These are phyloP conservation scores for Quercus tomentella DNA, from an alignment of 331 rosid species.

Conservation along the genomic window DNA sequence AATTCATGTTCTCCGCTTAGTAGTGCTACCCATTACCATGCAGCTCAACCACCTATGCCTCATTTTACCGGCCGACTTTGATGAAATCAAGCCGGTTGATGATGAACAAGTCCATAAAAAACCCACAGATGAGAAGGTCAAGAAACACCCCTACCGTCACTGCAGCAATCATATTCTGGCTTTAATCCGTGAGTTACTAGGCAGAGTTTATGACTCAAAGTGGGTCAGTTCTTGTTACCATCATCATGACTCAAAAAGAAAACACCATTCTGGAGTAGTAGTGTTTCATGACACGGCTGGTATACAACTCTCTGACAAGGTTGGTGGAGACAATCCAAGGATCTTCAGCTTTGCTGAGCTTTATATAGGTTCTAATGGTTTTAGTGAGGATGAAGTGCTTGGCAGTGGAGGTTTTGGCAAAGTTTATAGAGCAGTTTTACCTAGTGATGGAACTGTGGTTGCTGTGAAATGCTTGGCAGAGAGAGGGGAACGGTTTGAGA, in stretches of 20 bases:
- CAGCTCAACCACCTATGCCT: constrained; percentile 53
- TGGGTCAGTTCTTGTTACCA: constrained; percentile 30
- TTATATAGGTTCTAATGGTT: constrained; percentile 77
- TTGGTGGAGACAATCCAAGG: constrained; percentile 69
- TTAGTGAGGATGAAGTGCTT: constrained; percentile 59
- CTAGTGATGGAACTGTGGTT: constrained; percentile 80
- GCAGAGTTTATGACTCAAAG: constrained; percentile 28
- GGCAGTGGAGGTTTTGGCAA: constrained; percentile 90
- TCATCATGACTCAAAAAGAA: constrained; percentile 13
- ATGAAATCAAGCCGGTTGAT: constrained; percentile 37
- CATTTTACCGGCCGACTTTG: constrained; percentile 52
- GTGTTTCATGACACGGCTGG: constrained; percentile 74
- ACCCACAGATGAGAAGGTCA: constrained; percentile 17
- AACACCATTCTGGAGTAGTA: constrained; percentile 9
- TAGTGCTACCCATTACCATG: constrained; percentile 29
- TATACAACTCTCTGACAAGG: constrained; percentile 48
- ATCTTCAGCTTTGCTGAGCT: constrained; percentile 85
- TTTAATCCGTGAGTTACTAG: constrained; percentile 36
- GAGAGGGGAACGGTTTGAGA: constrained; percentile 78
- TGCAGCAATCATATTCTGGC: constrained; percentile 44
- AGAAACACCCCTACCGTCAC: constrained; percentile 12
- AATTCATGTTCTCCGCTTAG: constrained; percentile 28
- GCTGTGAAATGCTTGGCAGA: constrained; percentile 88
- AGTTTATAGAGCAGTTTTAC: constrained; percentile 71
- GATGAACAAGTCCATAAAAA: constrained; percentile 15